A percentile compares a stretch with the other conserved stretches of the same genome.
phyloP scores from a whole-genome alignment of 352 stramenopile genomes.

The Phytophthora chlamydospora region DNA sequence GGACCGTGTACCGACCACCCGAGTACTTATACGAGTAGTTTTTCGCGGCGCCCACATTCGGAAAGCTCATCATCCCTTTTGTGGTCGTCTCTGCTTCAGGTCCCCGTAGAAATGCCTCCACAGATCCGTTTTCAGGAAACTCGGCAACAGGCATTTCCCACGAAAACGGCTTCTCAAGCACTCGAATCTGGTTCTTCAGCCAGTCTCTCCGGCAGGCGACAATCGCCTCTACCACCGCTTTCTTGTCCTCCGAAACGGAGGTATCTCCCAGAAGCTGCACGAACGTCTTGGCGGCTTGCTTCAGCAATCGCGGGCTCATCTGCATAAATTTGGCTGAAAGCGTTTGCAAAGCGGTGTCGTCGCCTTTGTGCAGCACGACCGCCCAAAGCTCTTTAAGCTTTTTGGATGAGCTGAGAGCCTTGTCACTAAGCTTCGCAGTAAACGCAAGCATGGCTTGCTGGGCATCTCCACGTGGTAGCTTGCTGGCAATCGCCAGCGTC shows the following conservation, averaged over 20 bases:
- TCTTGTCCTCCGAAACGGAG: neutral
- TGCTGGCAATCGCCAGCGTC: neutral
- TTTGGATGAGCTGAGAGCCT: neutral
- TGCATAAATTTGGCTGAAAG: conserved; percentile 3
- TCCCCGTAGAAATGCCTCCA: conserved; percentile 21
- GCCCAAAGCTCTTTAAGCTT: neutral
- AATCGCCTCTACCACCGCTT: neutral
- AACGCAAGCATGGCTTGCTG: conserved; percentile 2
- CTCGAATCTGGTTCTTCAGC: conserved; percentile 13
- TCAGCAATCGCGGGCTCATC: conserved; percentile 1
- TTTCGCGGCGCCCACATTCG: neutral
- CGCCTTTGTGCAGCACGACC: neutral
- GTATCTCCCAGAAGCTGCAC: neutral
- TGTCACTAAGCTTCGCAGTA: neutral
- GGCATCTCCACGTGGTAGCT: neutral
- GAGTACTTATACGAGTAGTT: conserved; percentile 2
- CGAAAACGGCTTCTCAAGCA: conserved; percentile 22
- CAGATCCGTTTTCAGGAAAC: conserved; percentile 1
- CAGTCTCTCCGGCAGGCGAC: conserved; percentile 7
- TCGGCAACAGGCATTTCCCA: conserved; percentile 22
- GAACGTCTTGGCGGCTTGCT: neutral
- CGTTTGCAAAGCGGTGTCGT: neutral
- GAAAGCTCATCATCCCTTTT: neutral
- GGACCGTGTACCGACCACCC: neutral
- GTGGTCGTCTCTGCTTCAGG: conserved; percentile 1